phyloP scores from a whole-genome alignment of 805 yeast genomes.

The Spencermartinsiella europaea region DNA sequence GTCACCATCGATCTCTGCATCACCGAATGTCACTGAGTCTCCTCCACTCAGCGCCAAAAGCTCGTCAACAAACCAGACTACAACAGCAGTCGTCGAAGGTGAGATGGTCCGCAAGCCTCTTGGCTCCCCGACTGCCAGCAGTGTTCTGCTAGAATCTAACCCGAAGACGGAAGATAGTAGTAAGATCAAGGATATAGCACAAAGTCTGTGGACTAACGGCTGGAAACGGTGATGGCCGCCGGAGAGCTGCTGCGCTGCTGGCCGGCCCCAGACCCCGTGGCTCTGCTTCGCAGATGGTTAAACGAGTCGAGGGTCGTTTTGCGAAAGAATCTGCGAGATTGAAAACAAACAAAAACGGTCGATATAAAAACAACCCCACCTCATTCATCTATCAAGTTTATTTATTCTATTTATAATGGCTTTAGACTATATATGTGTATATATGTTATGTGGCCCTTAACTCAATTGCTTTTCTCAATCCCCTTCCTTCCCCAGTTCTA shows the following conservation, averaged over 20 bases:
- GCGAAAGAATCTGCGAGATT: too few relatives aligned
- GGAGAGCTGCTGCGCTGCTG: too few relatives aligned
- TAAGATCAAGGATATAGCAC: background rate
- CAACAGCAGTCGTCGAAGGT: conserved; percentile 6
- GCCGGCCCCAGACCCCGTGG: too few relatives aligned
- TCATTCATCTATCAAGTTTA: background rate
- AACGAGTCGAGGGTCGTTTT: too few relatives aligned
- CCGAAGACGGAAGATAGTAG: background rate
- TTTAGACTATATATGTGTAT: background rate
- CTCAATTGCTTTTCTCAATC: too few relatives aligned
- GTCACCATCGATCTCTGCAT: conserved; percentile 2
- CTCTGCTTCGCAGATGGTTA: too few relatives aligned
- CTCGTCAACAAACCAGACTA: conserved; percentile 6
- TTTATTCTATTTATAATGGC: background rate
- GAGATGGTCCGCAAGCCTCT: background rate
- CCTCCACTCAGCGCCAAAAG: background rate
- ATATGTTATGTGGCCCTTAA: background rate
- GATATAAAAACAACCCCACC: too few relatives aligned
- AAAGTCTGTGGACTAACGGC: background rate
- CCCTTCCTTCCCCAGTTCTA: too few relatives aligned
- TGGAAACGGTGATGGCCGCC: background rate
- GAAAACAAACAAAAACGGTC: background rate
- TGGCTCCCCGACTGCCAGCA: background rate
- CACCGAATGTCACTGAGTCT: background rate
- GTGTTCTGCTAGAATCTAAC: background rate